Evolutionary conservation across 1,139 yeast genomes (phyloP), one percentile per base, ranked within the genome.

Genomic region (Blastobotrys elegans): DNA sequence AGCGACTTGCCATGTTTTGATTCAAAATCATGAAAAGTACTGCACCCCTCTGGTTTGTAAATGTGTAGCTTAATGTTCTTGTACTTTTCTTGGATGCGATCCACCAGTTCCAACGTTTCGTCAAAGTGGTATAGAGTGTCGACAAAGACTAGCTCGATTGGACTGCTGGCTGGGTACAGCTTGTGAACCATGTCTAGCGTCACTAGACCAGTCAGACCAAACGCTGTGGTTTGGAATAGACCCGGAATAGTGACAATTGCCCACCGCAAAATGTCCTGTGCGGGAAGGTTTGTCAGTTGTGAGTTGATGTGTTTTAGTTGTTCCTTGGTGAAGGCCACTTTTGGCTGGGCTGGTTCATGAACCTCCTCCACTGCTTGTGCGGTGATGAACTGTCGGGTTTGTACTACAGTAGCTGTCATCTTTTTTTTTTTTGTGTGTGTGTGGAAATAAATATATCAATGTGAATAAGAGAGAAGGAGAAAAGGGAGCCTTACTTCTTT

Each of bases 71-170:
- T 66, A 45, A 71, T 72, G 10, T 64, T 63, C 18, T 81, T 75
- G 63, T 92, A 92, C 55, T 72, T 76, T 11, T 63, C 56, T 58
- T 77, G 69, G 34, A 92, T 75, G 17, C 70, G 72, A 1, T 77
- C 71, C 3, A 89, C 82, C 43, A 92, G 73, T n/a, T 82, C 86
- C 40, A 83, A 70, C 0, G 98, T 92, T 66, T 92, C 97, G 11
- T 92, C 88, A 72, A 92, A 92, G 64, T 90, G 97, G 63, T 90
- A 87, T 51, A 92, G 71, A 0, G 98, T 92, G 63, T 92, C 97
- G 41, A 90, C 73, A 62, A 90, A 92, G 3, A 92, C 84, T 50
- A 90, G 72, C 50, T 89, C 95, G 10, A 87, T 74, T 0, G 81
- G 74, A 56, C 75, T 73, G 13, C 62, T 49, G 27, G 54, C 52